Conservation (phyloP, 345 rosid genomes). For the Lumnitzera racemosa region DNA sequence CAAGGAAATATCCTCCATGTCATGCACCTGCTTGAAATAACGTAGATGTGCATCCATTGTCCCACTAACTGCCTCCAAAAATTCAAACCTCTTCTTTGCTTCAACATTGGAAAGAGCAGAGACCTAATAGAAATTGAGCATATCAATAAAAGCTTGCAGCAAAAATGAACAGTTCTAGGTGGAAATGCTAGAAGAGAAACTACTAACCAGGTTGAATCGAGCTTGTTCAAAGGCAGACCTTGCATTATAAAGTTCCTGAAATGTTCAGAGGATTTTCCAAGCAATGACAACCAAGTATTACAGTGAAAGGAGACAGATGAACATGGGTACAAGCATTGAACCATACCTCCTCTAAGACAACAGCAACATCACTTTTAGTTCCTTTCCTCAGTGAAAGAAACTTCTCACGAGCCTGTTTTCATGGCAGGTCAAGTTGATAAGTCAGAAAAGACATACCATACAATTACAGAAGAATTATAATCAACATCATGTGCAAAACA, state of each 20-base stretch:
- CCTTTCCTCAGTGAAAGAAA: slow-evolving; percentile 92
- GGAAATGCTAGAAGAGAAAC: background rate
- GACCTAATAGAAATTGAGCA: slow-evolving; percentile 38
- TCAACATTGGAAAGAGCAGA: slow-evolving; percentile 92
- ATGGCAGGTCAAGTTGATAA: background rate
- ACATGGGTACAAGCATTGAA: slow-evolving; percentile 2
- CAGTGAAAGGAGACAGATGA: too few relatives aligned
- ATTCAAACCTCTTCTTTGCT: slow-evolving; percentile 95
- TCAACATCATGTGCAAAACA: background rate
- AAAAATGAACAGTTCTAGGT: background rate
- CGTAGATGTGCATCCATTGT: slow-evolving; percentile 99
- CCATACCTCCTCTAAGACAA: slow-evolving; percentile 73
- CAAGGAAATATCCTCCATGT: too few relatives aligned
- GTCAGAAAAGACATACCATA: background rate
- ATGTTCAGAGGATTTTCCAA: slow-evolving; percentile 4
- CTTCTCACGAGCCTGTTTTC: slow-evolving; percentile 86
- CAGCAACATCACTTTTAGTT: slow-evolving; percentile 65
- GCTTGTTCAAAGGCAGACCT: slow-evolving; percentile 93
- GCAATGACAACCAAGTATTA: too few relatives aligned
- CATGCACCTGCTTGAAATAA: slow-evolving; percentile 78
- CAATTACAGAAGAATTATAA: background rate
- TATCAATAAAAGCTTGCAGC: background rate
- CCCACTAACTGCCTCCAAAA: slow-evolving; percentile 96
- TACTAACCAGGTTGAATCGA: slow-evolving; percentile 76
- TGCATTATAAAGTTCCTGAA: slow-evolving; percentile 85